These are phyloP conservation scores for Nannochloris sp. DNA, from an alignment of 139 green algal species.

Conservation along the genomic window DNA sequence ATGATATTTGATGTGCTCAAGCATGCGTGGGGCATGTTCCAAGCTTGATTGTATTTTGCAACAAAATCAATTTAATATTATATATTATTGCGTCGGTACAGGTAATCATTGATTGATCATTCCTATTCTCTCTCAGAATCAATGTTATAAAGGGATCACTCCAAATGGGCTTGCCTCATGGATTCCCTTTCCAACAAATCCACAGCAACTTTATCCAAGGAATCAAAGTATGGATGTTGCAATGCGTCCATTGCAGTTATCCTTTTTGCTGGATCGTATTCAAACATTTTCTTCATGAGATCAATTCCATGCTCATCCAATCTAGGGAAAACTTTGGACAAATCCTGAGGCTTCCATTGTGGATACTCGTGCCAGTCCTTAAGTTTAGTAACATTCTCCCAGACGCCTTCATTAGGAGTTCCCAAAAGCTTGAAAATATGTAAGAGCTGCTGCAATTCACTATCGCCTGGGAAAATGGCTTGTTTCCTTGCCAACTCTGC, in stretches of 20 bases:
- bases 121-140: too few species aligned
- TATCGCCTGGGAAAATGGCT: constrained; percentile 77
- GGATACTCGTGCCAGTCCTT: constrained; percentile 85
- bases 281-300: constrained; percentile 62
- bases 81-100: too few species aligned
- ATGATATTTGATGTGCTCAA: constrained; percentile 90
- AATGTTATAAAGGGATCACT: background rate
- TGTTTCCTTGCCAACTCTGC: constrained; percentile 71
- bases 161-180: constrained; percentile 14
- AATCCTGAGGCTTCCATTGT: constrained; percentile 46
- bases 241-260: constrained; percentile 87
- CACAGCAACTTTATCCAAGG: constrained; percentile 59
- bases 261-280: constrained; percentile 63
- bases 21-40: constrained; percentile 60
- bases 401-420: constrained; percentile 66
- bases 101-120: too few species aligned
- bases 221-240: constrained; percentile 90
- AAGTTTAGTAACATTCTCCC: constrained; percentile 67
- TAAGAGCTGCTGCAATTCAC: constrained; percentile 80
- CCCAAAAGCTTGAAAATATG: constrained; percentile 84
- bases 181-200: constrained; percentile 58
- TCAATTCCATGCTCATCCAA: constrained; percentile 70
- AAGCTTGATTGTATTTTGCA: constrained; percentile 1
- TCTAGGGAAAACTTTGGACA: constrained; percentile 58
- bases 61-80: too few species aligned